Evolutionary conservation across 495 filamentous ascomycete genomes (phyloP).

Genomic region (Chlorociboria aeruginascens): DNA sequence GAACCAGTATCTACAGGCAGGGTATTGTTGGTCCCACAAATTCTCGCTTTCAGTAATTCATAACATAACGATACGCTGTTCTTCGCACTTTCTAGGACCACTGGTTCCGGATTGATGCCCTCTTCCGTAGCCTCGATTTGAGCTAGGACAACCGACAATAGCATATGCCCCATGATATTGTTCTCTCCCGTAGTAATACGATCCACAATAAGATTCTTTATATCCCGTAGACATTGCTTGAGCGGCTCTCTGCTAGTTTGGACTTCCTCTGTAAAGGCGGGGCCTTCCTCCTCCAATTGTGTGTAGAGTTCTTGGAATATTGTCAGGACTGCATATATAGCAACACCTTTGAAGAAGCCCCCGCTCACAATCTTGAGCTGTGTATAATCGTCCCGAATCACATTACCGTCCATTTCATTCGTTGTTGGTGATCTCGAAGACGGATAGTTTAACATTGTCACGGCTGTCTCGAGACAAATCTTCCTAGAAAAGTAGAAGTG

Average conservation of each 20-base stretch:
- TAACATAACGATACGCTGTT: not conserved
- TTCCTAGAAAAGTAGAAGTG: conserved; percentile 22
- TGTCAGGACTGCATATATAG: conserved; percentile 29
- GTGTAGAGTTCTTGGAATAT: conserved; percentile 35
- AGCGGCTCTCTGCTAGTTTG: conserved; percentile 27
- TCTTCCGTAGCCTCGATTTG: conserved; percentile 29
- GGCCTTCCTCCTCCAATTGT: conserved; percentile 32
- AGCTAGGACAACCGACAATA: conserved; percentile 27
- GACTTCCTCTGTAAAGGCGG: conserved; percentile 20
- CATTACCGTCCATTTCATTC: not conserved
- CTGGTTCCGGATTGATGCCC: not conserved
- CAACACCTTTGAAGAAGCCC: conserved; percentile 33
- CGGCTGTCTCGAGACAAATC: conserved; percentile 27
- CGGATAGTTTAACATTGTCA: not conserved
- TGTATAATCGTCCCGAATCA: conserved; percentile 24
- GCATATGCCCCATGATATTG: conserved; percentile 42
- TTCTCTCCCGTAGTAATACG: conserved; percentile 38
- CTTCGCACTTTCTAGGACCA: not conserved
- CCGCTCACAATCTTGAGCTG: conserved; percentile 31
- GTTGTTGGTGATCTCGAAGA: not conserved
- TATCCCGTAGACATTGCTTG: conserved; percentile 39
- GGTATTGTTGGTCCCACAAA: not conserved
- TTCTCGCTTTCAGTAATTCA: not conserved
- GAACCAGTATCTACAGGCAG: not conserved
- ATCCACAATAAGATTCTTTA: conserved; percentile 28